Evolutionary conservation across 108 stramenopile genomes (phyloP), one percentile per base, ranked within the genome.

Genomic region (Fragilaria crotonensis): DNA sequence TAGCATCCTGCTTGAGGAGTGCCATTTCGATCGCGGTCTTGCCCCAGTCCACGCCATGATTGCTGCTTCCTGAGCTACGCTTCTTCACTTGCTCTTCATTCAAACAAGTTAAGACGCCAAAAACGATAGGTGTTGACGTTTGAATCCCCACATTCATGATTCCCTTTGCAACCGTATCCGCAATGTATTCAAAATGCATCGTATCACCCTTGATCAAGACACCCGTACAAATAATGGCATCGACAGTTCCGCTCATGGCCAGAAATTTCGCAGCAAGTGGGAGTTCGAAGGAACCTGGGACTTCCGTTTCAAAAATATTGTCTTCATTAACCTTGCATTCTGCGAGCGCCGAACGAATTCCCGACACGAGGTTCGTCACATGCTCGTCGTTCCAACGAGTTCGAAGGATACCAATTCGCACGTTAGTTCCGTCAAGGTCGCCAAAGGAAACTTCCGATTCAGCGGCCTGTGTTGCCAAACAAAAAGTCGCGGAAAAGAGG

Each of bases 181-280:
- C 76, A 71, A 99, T 99, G 76, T 98, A 97, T 81, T 99, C 98
- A 66, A 98, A 99, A 67, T 99, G 98, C 76, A 90, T 80, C 23
- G 98, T 99, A 22, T 97, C 96, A 3, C 98, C 98, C 76, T 99
- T 99, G 80, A 99, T 95, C 33, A 99, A 74, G 17, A 96, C 95
- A 5, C 98, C 98, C 45, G 91, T 55, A 60, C 84, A 86, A 30
- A 99, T 81, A 54, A 99, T 88, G 48, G 94, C 96, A 70, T 98
- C 98, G 47, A 96, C 92, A 18, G 92, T 92, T n/a, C 90, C 90
- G 5, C 85, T 89, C 68, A 95, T 61, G 4, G 97, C 94, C 52
- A 97, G 76, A 48, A 94, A 94, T 54, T 80, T 63, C 18, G 98
- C 96, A 4, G 96, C 95, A 53, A 92, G 71, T 27, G 98, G 96